phyloP scores from a whole-genome alignment of 2,329 filamentous ascomycete genomes.

The Penicillium expansum region DNA sequence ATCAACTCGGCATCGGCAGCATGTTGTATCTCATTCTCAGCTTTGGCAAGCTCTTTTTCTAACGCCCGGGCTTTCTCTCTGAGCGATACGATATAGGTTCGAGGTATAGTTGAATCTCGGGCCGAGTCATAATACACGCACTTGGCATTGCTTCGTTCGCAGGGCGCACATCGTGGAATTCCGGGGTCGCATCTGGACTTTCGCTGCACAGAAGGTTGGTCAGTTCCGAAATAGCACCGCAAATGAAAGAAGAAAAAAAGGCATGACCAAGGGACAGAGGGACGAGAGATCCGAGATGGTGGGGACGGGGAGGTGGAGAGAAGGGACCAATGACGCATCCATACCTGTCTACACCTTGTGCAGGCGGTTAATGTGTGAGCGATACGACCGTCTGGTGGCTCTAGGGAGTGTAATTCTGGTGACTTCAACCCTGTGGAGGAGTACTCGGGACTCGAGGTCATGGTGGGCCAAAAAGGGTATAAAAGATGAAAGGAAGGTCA shows the following conservation, averaged over 20 bases:
- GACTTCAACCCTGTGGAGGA: conserved; percentile 17
- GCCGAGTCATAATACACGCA: conserved; percentile 96
- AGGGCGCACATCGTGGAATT: conserved; percentile 85
- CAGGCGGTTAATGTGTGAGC: conserved; percentile 51
- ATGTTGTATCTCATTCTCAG: conserved; percentile 72
- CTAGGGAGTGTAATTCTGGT: conserved; percentile 26
- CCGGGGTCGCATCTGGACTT: conserved; percentile 96
- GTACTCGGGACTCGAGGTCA: conserved; percentile 24
- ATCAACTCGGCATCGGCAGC: conserved; percentile 76
- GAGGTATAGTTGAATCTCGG: conserved; percentile 79
- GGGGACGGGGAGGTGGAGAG: conserved; percentile 2
- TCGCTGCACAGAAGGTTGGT: conserved; percentile 55
- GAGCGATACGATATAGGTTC: conserved; percentile 87
- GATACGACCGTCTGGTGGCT: conserved; percentile 39
- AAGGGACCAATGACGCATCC: conserved; percentile 21
- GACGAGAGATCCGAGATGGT: neutral
- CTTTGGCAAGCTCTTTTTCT: conserved; percentile 75
- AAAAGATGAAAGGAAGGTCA: conserved; percentile 7
- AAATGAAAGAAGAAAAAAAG: too few relatives aligned
- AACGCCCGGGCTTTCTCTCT: conserved; percentile 81
- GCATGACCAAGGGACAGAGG: neutral
- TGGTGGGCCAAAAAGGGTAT: conserved; percentile 12
- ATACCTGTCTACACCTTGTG: conserved; percentile 50
- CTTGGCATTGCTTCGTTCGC: conserved; percentile 82
- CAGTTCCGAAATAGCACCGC: conserved; percentile 12